Evolutionary conservation across 495 filamentous ascomycete genomes (phyloP), one percentile per base, ranked within the genome.

Genomic region (Halenospora varia): DNA sequence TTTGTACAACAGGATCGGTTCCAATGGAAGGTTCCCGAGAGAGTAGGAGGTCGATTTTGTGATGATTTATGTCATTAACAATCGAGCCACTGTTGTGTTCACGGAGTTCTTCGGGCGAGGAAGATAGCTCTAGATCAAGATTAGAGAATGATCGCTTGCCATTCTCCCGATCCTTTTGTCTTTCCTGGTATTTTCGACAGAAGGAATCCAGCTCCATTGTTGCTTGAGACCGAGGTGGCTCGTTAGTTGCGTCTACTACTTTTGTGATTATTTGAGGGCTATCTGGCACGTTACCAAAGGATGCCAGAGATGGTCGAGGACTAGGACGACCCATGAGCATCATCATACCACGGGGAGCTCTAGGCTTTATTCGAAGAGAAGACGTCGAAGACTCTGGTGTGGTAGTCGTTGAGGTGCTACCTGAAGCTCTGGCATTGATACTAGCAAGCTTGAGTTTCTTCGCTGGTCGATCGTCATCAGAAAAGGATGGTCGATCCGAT

Each of bases 301-400:
- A 3, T 26, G 42, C 40, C 4, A 3, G 24, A 2, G 2, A 19
- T 39, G 26, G 11, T 3, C 48, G 51, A 41, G 64, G 52, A 18
- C 22, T 48, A 4, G 61, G 48, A 19, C 45, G 48, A 25, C 55
- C 59, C 56, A 59, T 59, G 25, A 64, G 48, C 65, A 68, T 65
- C 56, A 68, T 56, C 65, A 63, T 68, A 26, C 62, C 62, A 48
- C 52, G 24, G 22, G 51, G 56, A n/a, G 62, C 55, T 47, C 60
- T 54, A n/a, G 65, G 48, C 39, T 63, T 68, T 18, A 68, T 65
- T 13, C 62, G 48, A 20, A 68, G 41, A 25, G 56, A 4, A 11
- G 61, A 56, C 1, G 51, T 48, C 19, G 52, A 19, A 29, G 51
- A 51, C 1, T 54, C 57, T 2, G 40, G n/a, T 51, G 20, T 52